phyloP scores from a whole-genome alignment of 129 eudicot species.

The Heracleum sosnowskyi region DNA sequence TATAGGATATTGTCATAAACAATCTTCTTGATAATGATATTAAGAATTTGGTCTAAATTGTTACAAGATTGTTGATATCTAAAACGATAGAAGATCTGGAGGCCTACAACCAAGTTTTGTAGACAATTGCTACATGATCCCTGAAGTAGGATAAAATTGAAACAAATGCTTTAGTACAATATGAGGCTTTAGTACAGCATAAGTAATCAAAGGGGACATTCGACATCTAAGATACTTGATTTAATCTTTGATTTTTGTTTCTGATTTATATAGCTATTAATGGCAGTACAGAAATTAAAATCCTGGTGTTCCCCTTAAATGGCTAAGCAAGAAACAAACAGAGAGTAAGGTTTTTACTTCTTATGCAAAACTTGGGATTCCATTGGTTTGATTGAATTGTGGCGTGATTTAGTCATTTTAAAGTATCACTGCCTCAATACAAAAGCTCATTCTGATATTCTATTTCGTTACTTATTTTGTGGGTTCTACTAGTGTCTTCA shows the following conservation, averaged over 20 bases:
- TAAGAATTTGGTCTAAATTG: not conserved
- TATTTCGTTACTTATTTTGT: not conserved
- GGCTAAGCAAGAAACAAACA: not conserved
- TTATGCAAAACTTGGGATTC: not conserved
- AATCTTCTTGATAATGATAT: not conserved
- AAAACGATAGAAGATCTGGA: not conserved
- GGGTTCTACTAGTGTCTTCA: not conserved
- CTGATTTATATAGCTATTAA: not conserved
- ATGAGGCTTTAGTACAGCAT: no score
- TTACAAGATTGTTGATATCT: not conserved
- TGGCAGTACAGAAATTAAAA: not conserved
- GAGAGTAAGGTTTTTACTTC: not conserved
- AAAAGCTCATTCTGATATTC: not conserved
- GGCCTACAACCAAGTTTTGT: not conserved
- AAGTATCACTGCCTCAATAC: not conserved
- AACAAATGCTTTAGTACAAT: not conserved
- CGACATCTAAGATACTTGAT: not conserved
- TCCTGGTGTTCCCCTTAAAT: not conserved
- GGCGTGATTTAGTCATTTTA: not conserved
- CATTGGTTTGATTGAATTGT: not conserved
- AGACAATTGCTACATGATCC: not conserved
- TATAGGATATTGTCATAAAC: not conserved
- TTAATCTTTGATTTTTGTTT: not conserved
- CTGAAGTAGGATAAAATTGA: not conserved
- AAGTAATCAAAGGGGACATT: not conserved